Conservation (phyloP, 176 grass and related monocot species). For the Aegilops tauschii region DNA sequence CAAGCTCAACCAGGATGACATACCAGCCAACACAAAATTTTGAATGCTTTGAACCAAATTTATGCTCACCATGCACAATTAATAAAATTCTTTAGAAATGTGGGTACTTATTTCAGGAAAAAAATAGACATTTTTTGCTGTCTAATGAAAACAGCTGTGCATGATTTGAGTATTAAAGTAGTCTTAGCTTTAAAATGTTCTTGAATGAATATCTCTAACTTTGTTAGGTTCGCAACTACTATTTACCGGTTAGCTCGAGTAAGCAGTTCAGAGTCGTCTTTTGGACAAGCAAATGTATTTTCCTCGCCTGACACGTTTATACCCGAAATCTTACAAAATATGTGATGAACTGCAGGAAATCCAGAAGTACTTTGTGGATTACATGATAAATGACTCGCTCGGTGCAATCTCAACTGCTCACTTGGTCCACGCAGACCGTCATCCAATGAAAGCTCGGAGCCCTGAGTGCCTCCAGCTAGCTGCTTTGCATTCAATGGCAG, state of each 20-base stretch:
- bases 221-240: not conserved
- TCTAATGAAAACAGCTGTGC: not conserved
- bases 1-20: too few relatives aligned
- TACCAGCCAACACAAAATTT: not conserved
- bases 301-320: not conserved
- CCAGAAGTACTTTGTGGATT: conserved; percentile 52
- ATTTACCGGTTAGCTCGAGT: not conserved
- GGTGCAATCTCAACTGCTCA: conserved; percentile 77
- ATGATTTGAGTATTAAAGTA: not conserved
- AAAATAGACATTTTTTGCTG: not conserved
- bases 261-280: not conserved
- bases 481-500: conserved; percentile 81
- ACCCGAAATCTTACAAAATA: conserved; percentile 4
- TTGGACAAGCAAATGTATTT: not conserved
- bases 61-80: not conserved
- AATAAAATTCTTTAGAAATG: not conserved
- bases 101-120: not conserved
- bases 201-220: not conserved
- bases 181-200: not conserved
- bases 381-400: conserved; percentile 65
- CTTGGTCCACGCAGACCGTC: conserved; percentile 68
- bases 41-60: not conserved
- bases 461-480: conserved; percentile 74
- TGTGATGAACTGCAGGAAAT: conserved; percentile 70
- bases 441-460: conserved; percentile 69